Evolutionary conservation across 208 protist species (phyloP).

Genomic region (Leishmania amazonensis): DNA sequence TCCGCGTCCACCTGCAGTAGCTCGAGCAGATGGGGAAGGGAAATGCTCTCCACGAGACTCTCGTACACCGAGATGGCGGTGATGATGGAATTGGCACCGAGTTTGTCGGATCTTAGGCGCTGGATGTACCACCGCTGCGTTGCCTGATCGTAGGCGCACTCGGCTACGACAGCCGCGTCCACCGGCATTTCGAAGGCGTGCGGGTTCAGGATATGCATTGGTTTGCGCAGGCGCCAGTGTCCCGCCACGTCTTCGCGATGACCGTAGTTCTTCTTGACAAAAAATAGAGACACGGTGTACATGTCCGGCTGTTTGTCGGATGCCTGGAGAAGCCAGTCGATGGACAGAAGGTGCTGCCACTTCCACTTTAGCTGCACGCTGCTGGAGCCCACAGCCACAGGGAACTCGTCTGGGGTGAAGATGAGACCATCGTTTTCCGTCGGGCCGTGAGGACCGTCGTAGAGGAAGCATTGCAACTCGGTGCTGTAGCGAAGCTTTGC

Average conservation of each 20-base stretch:
- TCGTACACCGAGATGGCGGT: conserved; percentile 84
- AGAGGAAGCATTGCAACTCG: conserved; percentile 37
- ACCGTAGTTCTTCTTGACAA: conserved; percentile 68
- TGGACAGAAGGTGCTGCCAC: conserved; percentile 72
- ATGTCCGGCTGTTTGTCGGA: conserved; percentile 27
- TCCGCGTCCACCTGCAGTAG: conserved; percentile 19
- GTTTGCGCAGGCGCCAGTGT: conserved; percentile 51
- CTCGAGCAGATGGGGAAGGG: conserved; percentile 38
- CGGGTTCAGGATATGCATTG: conserved; percentile 56
- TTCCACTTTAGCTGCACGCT: conserved; percentile 84
- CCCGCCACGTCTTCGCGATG: conserved; percentile 60
- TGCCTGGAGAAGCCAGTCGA: conserved; percentile 64
- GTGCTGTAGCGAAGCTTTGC: conserved; percentile 26
- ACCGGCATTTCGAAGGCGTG: conserved; percentile 41
- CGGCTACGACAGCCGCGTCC: conserved; percentile 42
- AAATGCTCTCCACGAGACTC: conserved; percentile 71
- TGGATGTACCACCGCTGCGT: conserved; percentile 62
- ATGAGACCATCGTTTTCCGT: conserved; percentile 83
- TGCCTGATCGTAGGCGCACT: conserved; percentile 60
- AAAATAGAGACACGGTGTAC: conserved; percentile 66
- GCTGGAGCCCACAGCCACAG: conserved; percentile 58
- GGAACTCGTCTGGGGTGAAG: conserved; percentile 77
- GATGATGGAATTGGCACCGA: conserved; percentile 76
- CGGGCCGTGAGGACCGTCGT: conserved; percentile 44
- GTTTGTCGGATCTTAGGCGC: conserved; percentile 63